Evolutionary conservation across 176 grass and related monocot genomes (phyloP).

Genomic region (Oryza nivara): DNA sequence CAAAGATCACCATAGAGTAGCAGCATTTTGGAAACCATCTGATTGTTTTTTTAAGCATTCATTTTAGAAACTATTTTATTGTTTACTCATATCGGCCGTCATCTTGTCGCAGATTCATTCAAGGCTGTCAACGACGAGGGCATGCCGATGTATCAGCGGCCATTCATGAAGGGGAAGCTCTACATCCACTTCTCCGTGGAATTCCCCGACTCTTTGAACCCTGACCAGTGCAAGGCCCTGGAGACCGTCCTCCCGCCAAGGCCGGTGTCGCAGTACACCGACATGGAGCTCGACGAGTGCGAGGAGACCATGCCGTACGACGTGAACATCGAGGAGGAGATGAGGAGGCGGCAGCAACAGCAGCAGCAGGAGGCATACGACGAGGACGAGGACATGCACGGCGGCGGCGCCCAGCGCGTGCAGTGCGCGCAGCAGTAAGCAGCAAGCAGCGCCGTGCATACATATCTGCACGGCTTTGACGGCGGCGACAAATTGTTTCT

Average conservation of each 20-base stretch:
- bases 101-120: constrained; percentile 55
- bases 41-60: neutral
- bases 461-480: neutral
- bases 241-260: constrained; percentile 60
- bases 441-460: neutral
- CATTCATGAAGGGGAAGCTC: constrained; percentile 89
- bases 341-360: constrained; percentile 72
- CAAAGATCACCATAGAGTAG: neutral
- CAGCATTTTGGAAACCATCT: neutral
- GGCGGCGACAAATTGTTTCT: constrained; percentile 19
- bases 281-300: constrained; percentile 93
- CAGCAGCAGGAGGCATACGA: constrained; percentile 86
- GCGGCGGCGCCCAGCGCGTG: constrained; percentile 69
- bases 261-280: constrained; percentile 51
- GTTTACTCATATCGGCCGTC: neutral
- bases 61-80: neutral
- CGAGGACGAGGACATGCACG: constrained; percentile 72
- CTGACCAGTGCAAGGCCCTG: constrained; percentile 73
- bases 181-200: constrained; percentile 90
- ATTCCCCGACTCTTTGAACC: constrained; percentile 66
- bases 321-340: constrained; percentile 79
- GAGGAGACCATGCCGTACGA: constrained; percentile 78
- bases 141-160: constrained; percentile 85
- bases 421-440: constrained; percentile 87
- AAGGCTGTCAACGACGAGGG: constrained; percentile 90